These are phyloP conservation scores for Avena insularis DNA, from an alignment of 176 grass and related monocot species.

Conservation along the genomic window DNA sequence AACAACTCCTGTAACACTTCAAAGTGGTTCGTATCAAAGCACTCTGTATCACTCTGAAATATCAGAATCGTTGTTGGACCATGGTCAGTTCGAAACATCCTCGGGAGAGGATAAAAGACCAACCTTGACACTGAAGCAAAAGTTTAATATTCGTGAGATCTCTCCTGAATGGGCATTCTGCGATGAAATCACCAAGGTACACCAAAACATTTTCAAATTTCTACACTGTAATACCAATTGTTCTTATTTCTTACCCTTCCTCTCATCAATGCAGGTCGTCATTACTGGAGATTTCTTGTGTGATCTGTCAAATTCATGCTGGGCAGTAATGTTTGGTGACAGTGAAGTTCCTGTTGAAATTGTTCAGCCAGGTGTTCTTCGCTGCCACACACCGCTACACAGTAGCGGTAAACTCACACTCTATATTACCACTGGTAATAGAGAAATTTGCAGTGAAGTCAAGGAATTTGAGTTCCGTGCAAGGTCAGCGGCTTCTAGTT, in stretches of 20 bases:
- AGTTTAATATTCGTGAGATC: constrained; percentile 80
- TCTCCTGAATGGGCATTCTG: constrained; percentile 98
- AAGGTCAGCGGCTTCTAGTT: constrained; percentile 47
- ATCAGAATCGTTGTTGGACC: constrained; percentile 56
- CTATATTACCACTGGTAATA: constrained; percentile 76
- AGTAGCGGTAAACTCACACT: constrained; percentile 68
- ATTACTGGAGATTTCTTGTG: constrained; percentile 92
- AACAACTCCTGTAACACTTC: constrained; percentile 40
- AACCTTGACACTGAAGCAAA: constrained; percentile 53
- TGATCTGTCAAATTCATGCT: constrained; percentile 54
- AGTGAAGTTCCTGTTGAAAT: constrained; percentile 77
- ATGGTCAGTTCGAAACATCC: constrained; percentile 59
- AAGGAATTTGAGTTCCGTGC: constrained; percentile 86
- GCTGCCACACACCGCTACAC: constrained; percentile 80
- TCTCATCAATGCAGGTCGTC: constrained; percentile 66
- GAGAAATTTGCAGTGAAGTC: constrained; percentile 86
- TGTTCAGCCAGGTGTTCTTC: constrained; percentile 87
- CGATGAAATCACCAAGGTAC: constrained; percentile 89
- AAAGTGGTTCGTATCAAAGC: constrained; percentile 44
- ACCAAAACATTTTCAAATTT: constrained; percentile 20
- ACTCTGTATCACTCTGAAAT: constrained; percentile 49
- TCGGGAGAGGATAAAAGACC: constrained; percentile 51
- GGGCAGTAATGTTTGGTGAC: constrained; percentile 84
- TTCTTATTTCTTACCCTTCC: constrained; percentile 38
- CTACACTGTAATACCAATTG: not conserved